Evolutionary conservation across 257 asterid species (phyloP).

Genomic region (Scutellaria barbata): DNA sequence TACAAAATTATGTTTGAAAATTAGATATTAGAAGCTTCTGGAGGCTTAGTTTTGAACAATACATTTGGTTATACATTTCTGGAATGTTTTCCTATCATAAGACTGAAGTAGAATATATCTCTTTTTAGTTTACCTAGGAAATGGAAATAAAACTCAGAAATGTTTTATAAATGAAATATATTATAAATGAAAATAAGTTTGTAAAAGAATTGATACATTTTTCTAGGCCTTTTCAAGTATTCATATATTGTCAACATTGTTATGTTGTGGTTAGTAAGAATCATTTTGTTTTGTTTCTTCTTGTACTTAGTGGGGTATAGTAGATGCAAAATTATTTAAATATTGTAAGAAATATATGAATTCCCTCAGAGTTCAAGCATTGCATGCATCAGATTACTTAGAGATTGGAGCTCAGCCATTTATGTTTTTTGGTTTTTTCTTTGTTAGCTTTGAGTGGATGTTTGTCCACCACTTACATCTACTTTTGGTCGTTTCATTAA

Average conservation of each 20-base stretch:
- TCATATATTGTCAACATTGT: neutral
- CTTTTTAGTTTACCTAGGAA: constrained; percentile 18
- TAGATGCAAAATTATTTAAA: neutral
- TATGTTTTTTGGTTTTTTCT: too few species aligned
- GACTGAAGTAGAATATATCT: constrained; percentile 7
- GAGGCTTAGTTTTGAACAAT: neutral
- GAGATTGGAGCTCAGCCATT: neutral
- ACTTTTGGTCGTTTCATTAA: too few species aligned
- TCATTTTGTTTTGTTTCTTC: neutral
- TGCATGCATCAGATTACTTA: neutral
- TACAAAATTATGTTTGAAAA: constrained; percentile 14
- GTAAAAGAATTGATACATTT: neutral
- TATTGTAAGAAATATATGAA: neutral
- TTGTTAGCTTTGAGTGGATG: too few species aligned
- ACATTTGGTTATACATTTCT: constrained; percentile 2
- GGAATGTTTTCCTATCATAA: neutral
- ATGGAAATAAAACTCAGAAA: neutral
- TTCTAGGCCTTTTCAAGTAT: neutral
- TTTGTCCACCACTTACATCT: too few species aligned
- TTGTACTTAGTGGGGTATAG: neutral
- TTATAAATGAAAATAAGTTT: neutral
- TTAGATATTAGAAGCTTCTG: neutral
- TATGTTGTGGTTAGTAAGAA: neutral
- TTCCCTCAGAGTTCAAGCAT: neutral
- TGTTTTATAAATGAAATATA: too few species aligned